These are phyloP conservation scores for Medicago arabica DNA, from an alignment of 306 rosid species.

Conservation along the genomic window DNA sequence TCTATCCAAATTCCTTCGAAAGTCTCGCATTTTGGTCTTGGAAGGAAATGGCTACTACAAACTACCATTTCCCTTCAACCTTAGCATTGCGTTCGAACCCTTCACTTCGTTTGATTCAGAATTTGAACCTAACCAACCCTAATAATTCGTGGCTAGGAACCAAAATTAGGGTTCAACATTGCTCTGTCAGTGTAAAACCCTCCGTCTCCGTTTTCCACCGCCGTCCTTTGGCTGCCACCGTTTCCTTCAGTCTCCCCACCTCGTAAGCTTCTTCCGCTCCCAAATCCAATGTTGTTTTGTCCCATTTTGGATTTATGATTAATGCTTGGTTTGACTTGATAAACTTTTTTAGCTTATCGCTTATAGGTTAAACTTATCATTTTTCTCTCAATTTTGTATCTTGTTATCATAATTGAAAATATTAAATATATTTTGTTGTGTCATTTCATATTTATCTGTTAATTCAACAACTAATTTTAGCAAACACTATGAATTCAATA, in stretches of 20 bases:
- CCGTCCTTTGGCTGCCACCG: conserved; percentile 53
- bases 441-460: no score
- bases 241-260: conserved; percentile 70
- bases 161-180: conserved; percentile 41
- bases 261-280: conserved; percentile 52
- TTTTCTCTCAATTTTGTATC: no score
- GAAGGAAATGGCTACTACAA: conserved; percentile 40
- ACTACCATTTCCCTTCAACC: conserved; percentile 36
- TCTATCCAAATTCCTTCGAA: conserved; percentile 8
- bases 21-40: background rate
- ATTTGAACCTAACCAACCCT: conserved; percentile 21
- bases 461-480: no score
- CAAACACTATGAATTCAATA: no score
- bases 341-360: no score
- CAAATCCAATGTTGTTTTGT: conserved; percentile 31
- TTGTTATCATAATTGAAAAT: no score
- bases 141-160: conserved; percentile 58
- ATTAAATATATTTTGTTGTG: no score
- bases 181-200: conserved; percentile 42
- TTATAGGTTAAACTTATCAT: no score
- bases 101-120: conserved; percentile 20
- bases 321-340: conserved; percentile 43
- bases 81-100: conserved; percentile 29
- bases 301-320: no score
- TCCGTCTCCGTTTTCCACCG: conserved; percentile 36